Percentiles rank a stretch among this genome's conserved stretches.
phyloP scores from a whole-genome alignment of 2,329 filamentous ascomycete genomes.

The Beauveria sp. region DNA sequence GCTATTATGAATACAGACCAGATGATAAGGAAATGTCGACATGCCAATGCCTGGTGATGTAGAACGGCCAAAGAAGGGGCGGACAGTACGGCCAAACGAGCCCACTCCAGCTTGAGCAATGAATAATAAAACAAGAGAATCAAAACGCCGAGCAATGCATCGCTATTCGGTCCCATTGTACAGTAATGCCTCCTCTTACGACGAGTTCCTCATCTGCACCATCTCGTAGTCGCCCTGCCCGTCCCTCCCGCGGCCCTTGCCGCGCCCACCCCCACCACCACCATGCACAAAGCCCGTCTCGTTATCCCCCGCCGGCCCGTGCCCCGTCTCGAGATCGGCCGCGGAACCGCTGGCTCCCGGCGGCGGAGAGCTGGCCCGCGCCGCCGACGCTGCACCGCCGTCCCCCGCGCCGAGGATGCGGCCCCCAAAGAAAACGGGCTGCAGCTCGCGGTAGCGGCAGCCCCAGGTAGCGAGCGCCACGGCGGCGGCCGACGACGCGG shows the following conservation, averaged over 20 bases:
- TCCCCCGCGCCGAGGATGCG: conserved; percentile 26
- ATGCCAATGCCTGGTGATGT: background rate
- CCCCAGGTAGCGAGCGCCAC: conserved; percentile 74
- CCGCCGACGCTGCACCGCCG: background rate
- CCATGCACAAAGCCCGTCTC: conserved; percentile 41
- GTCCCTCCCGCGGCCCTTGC: conserved; percentile 45
- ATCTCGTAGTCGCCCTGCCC: conserved; percentile 59
- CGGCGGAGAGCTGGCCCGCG: conserved; percentile 15
- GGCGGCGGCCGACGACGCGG: conserved; percentile 35
- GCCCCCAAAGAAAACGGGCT: conserved; percentile 76
- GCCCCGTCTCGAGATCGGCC: conserved; percentile 17
- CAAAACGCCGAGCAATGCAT: conserved; percentile 29
- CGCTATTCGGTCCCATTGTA: conserved; percentile 18
- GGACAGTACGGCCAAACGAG: background rate
- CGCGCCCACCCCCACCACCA: conserved; percentile 27
- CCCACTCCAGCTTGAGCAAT: background rate
- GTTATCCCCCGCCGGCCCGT: conserved; percentile 29
- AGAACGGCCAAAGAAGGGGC: background rate
- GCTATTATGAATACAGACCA: background rate
- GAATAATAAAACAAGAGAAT: conserved; percentile 10
- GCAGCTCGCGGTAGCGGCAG: conserved; percentile 82
- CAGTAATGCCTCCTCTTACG: background rate
- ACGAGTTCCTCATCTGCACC: conserved; percentile 40
- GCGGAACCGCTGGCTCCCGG: conserved; percentile 8
- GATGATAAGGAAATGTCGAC: background rate